Conservation (phyloP, 2,329 filamentous ascomycete genomes). For the Fusarium torreyae region DNA sequence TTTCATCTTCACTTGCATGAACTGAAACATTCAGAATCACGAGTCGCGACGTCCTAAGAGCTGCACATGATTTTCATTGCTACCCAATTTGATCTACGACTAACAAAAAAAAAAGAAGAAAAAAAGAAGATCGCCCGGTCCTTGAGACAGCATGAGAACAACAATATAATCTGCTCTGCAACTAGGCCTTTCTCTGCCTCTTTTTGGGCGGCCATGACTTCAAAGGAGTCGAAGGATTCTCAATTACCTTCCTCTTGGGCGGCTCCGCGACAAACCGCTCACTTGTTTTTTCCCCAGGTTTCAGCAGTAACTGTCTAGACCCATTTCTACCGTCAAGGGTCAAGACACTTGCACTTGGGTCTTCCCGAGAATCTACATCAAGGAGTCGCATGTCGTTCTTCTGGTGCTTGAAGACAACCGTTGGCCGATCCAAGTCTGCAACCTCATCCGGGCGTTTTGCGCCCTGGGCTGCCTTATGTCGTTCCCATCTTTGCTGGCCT, state of each 20-base stretch:
- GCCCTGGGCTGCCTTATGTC: constrained; percentile 27
- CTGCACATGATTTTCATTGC: background rate
- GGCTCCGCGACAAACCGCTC: background rate
- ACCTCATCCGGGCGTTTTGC: constrained; percentile 16
- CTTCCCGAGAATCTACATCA: constrained; percentile 33
- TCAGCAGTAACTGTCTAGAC: constrained; percentile 20
- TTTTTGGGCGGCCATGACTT: constrained; percentile 4
- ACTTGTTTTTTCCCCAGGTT: constrained; percentile 12
- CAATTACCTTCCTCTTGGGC: background rate
- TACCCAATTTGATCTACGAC: background rate
- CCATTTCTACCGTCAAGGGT: constrained; percentile 24
- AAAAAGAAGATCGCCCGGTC: too few relatives aligned
- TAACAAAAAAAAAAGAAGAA: background rate
- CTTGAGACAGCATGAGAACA: background rate
- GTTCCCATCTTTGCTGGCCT: constrained; percentile 46
- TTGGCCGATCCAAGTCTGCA: constrained; percentile 27
- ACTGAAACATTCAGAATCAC: background rate
- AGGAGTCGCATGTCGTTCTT: constrained; percentile 19
- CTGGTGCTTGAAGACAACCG: constrained; percentile 39
- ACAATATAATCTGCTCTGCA: background rate
- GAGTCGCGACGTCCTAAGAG: background rate
- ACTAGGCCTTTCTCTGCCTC: background rate
- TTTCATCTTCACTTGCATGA: background rate
- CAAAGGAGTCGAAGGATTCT: background rate
- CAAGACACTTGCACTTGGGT: constrained; percentile 34